Evolutionary conservation across 208 protist species (phyloP), one percentile per base, ranked within the genome.

Genomic region (Leishmania amazonensis): DNA sequence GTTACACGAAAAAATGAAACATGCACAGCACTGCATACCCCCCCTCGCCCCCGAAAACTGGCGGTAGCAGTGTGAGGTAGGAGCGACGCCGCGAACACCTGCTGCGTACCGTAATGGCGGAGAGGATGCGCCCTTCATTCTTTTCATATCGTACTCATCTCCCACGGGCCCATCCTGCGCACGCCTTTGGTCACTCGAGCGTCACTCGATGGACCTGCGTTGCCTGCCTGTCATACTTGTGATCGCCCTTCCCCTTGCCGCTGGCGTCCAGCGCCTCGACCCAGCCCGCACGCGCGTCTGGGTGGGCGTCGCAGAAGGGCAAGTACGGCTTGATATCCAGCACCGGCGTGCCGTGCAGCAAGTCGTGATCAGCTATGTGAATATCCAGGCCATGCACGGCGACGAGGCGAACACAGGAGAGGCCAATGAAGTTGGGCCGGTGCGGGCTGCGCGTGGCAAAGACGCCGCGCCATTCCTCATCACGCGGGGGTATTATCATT

Each of bases 291-390:
- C 89, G 88, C 45, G 94, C 94, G 21, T 93, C 68, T 0, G 94
- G 91, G 83, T 96, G 91, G 15, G 93, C 90, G 74, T 98, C 95
- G 78, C 92, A 97, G 85, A 95, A 97, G 11, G 94, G 93, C 45
- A 98, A 78, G 74, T 99, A 99, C 6, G 98, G 98, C 87, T 99
- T 99, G 78, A 99, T 98, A 81, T 99, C 98, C 35, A 99, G 87
- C 72, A 99, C 95, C 11, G 98, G 98, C 42, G 98, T 99, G 47
- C 97, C 97, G 85, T 99, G 95, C 31, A 99, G 90, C 21, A 99
- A 87, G 79, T 99, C 98, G 78, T 99, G 89, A 60, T 98, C 98
- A 47, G 93, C 91, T 24, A 99, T 91, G 87, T 96, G 91, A 31
- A 97, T 84, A 40, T 96, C 89, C 7, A 95, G 81, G 7, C 95